Evolutionary conservation across 208 protist genomes (phyloP).

Genomic region (Chromosphaera perkinsii): DNA sequence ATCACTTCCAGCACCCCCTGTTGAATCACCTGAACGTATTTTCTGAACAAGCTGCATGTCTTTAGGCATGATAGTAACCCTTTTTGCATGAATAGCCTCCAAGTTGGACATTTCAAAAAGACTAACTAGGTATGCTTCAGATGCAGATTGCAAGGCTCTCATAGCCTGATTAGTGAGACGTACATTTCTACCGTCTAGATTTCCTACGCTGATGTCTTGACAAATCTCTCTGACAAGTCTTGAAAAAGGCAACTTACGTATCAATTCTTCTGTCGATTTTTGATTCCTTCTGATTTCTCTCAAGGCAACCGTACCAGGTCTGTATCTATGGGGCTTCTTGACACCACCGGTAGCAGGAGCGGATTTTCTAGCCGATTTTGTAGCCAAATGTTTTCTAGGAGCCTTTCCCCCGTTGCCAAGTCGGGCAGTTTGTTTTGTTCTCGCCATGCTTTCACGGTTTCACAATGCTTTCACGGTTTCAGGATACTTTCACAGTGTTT

Average conservation of each 20-base stretch:
- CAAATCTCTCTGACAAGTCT: conserved; percentile 95
- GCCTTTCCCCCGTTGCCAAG: conserved; percentile 88
- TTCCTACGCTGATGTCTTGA: too few species aligned
- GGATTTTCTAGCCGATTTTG: conserved; percentile 86
- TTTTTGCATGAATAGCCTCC: too few species aligned
- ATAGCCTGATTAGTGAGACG: too few species aligned
- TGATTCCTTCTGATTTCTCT: conserved; percentile 96
- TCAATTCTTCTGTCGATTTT: conserved; percentile 92
- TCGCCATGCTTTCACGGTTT: conserved; percentile 70
- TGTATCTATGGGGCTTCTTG: conserved; percentile 79
- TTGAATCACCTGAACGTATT: too few species aligned
- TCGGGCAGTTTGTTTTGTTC: conserved; percentile 93
- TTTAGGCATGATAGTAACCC: too few species aligned
- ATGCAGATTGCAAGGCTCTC: too few species aligned
- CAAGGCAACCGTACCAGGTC: conserved; percentile 94
- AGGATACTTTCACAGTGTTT: conserved; percentile 42
- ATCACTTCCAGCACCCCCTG: too few species aligned
- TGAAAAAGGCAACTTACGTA: conserved; percentile 94
- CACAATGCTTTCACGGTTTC: conserved; percentile 33
- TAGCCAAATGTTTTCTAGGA: conserved; percentile 78
- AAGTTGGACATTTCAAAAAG: too few species aligned
- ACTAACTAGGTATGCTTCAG: too few species aligned
- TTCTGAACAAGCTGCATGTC: too few species aligned
- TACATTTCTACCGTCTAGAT: too few species aligned
- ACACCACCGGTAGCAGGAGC: conserved; percentile 57